Evolutionary conservation across 2,329 filamentous ascomycete species (phyloP), one percentile per base, ranked within the genome.

Genomic region (Pseudopithomyces maydicus): DNA sequence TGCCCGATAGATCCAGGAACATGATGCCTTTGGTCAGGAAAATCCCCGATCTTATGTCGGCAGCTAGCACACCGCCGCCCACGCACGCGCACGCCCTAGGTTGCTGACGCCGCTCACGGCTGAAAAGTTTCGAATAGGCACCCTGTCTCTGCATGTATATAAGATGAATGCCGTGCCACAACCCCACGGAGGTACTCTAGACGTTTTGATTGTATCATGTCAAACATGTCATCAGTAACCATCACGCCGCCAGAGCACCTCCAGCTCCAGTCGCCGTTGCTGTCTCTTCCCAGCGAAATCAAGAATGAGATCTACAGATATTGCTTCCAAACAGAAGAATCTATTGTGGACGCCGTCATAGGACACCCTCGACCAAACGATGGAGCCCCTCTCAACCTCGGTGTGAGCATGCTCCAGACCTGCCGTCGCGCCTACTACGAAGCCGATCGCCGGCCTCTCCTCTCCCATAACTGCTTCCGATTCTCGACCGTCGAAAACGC

Each of bases 361-460:
- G 55, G 61, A n/a, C 50, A 36, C n/a, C 20, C 55, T 3, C 22
- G 41, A 11, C 26, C 53, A 43, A 19, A 47, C 22, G 44, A 38
- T 45, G 29, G 54, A 38, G 15, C 39, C 55, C 46, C 46, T 17
- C 62, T 57, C 12, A 29, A 39, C 15, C 60, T 72, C n/a, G 65
- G 68, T 10, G 51, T 68, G 5, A 57, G 65, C n/a, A 61, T 79
- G 14, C 63, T 77, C 7, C 73, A 68, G 38, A 76, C 74, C 15
- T 78, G 75, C 55, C 71, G 71, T 33, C 60, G 69, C 32, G 55
- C 74, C 22, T 71, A 77, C 54, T 63, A 66, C 52, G 74, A 78
- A 54, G 61, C 60, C 20, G 68, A 75, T 50, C 53, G 68, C 43
- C 65, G 66, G 17, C 58, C 66, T 11, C 57, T 78, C 0, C 75